These are phyloP conservation scores for Triadica sebifera DNA, from an alignment of 345 rosid species.

Conservation along the genomic window DNA sequence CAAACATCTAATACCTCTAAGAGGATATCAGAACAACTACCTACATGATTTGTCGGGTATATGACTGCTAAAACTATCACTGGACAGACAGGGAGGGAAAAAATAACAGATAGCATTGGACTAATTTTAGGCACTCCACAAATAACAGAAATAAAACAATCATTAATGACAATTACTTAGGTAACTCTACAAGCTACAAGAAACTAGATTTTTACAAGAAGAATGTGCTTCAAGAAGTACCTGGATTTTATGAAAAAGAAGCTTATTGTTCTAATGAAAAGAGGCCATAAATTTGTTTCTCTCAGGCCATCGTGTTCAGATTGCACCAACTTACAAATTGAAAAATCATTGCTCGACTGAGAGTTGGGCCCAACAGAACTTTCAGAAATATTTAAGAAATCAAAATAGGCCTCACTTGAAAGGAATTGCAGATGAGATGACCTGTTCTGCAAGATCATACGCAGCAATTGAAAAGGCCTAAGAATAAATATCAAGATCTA, in stretches of 20 bases:
- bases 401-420: conserved; percentile 44
- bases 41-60: too few species aligned
- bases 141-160: neutral
- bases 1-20: too few species aligned
- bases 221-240: conserved; percentile 28
- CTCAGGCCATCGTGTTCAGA: conserved; percentile 48
- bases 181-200: neutral
- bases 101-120: too few species aligned
- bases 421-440: conserved; percentile 43
- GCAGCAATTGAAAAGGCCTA: conserved; percentile 26
- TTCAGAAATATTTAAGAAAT: conserved; percentile 59
- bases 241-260: conserved; percentile 66
- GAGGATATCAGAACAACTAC: too few species aligned
- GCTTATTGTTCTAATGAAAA: too few species aligned
- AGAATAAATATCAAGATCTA: conserved; percentile 7
- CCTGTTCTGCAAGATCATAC: conserved; percentile 66
- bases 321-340: conserved; percentile 23
- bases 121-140: neutral
- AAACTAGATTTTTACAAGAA: neutral
- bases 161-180: neutral
- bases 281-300: too few species aligned
- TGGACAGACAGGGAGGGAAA: too few species aligned
- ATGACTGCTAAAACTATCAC: neutral
- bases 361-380: conserved; percentile 13
- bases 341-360: conserved; percentile 24